phyloP scores from a whole-genome alignment of 2,329 filamentous ascomycete genomes.

The Aureobasidium sp. region DNA sequence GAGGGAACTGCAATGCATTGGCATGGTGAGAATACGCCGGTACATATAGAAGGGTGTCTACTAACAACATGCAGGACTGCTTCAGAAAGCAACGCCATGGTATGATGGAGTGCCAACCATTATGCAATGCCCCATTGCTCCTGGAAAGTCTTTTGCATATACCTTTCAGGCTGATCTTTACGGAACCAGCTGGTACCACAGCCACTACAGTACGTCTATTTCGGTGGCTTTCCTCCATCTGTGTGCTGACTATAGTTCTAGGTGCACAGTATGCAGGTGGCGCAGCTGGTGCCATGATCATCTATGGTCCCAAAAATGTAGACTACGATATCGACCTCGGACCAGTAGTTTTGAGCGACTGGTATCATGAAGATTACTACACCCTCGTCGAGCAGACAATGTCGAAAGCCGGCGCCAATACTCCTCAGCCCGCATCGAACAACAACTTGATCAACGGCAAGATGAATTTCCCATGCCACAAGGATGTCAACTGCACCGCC shows the following conservation, averaged over 20 bases:
- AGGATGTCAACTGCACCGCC: conserved; percentile 23
- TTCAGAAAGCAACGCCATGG: conserved; percentile 46
- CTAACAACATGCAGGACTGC: conserved; percentile 11
- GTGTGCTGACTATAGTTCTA: not conserved
- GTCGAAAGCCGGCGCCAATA: conserved; percentile 21
- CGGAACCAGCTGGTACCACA: conserved; percentile 37
- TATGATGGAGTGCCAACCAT: conserved; percentile 49
- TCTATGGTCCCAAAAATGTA: conserved; percentile 37
- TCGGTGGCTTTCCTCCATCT: conserved; percentile 23
- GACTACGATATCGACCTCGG: conserved; percentile 33
- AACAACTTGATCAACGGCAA: conserved; percentile 37
- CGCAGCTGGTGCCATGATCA: conserved; percentile 33
- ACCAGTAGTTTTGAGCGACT: conserved; percentile 24
- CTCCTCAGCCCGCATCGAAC: conserved; percentile 33
- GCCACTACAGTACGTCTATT: conserved; percentile 32
- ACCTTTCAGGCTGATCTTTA: conserved; percentile 44
- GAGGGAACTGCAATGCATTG: conserved; percentile 57
- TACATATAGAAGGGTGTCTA: not conserved
- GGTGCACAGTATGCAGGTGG: conserved; percentile 37
- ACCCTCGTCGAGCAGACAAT: conserved; percentile 19
- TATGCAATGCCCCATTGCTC: conserved; percentile 41
- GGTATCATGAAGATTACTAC: conserved; percentile 24
- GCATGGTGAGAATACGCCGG: conserved; percentile 42
- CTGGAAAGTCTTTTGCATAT: conserved; percentile 46
- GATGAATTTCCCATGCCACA: conserved; percentile 21